These are phyloP conservation scores for Termitomyces sp. DNA, from an alignment of 768 basidiomycete species.

Conservation along the genomic window DNA sequence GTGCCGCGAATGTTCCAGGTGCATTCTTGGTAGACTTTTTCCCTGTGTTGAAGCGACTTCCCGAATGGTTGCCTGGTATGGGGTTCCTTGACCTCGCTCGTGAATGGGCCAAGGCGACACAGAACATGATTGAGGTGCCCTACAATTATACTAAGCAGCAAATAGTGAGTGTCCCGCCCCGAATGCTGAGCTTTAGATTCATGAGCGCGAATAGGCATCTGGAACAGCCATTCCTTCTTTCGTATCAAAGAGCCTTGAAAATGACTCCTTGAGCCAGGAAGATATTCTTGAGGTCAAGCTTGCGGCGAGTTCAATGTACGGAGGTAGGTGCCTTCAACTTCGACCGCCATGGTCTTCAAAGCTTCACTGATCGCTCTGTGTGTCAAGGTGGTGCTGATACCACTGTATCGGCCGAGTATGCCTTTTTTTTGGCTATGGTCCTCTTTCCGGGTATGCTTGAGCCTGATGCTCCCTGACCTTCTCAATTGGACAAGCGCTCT, in stretches of 20 bases:
- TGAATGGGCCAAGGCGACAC: slow-evolving; percentile 32
- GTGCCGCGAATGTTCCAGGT: slow-evolving; percentile 42
- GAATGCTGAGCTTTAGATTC: not conserved
- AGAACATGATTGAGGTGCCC: slow-evolving; percentile 37
- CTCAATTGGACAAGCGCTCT: slow-evolving; percentile 11
- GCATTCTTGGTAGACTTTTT: slow-evolving; percentile 40
- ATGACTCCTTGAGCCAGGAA: slow-evolving; percentile 23
- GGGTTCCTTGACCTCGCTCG: slow-evolving; percentile 44
- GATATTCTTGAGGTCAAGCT: slow-evolving; percentile 35
- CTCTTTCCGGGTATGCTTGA: slow-evolving; percentile 25
- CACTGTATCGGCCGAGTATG: slow-evolving; percentile 38
- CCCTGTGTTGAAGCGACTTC: slow-evolving; percentile 39
- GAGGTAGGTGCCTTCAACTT: slow-evolving; percentile 25
- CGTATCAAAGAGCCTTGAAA: slow-evolving; percentile 35
- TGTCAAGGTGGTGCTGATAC: slow-evolving; percentile 45
- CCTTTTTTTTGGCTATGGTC: slow-evolving; percentile 47
- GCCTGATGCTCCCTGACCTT: not conserved
- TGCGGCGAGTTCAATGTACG: slow-evolving; percentile 41
- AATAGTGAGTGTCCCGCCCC: slow-evolving; percentile 30
- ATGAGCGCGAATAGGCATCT: slow-evolving; percentile 25
- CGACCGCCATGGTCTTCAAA: not conserved
- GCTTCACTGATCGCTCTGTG: not conserved
- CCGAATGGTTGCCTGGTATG: slow-evolving; percentile 54
- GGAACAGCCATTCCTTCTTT: slow-evolving; percentile 40
- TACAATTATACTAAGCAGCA: slow-evolving; percentile 38